phyloP scores from a whole-genome alignment of 257 asterid genomes.

The Solanum ossicruentum region DNA sequence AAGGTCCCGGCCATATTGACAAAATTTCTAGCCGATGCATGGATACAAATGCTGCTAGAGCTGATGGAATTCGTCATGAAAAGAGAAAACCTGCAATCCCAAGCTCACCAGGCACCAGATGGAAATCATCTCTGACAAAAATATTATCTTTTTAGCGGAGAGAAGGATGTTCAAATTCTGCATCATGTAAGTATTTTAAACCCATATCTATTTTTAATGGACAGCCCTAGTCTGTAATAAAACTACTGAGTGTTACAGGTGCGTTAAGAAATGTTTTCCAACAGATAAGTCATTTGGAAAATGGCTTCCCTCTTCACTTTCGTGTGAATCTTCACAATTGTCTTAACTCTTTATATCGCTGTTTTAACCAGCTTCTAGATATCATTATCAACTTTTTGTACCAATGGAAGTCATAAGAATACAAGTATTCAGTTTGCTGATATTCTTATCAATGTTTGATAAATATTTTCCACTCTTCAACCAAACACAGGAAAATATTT shows the following conservation, averaged over 20 bases:
- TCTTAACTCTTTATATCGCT: neutral
- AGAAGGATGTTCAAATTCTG: slow-evolving; percentile 33
- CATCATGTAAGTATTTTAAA: slow-evolving; percentile 31
- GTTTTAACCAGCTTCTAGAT: neutral
- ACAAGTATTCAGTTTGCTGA: neutral
- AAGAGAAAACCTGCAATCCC: slow-evolving; percentile 29
- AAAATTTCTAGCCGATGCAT: slow-evolving; percentile 6
- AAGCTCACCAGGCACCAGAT: slow-evolving; percentile 40
- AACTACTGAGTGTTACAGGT: neutral
- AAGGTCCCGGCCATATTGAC: slow-evolving; percentile 5
- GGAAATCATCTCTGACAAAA: slow-evolving; percentile 21
- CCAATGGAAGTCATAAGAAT: neutral
- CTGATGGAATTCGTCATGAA: slow-evolving; percentile 30
- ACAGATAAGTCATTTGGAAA: neutral
- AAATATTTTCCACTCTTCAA: too few relatives aligned
- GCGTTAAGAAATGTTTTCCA: neutral
- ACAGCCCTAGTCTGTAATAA: neutral
- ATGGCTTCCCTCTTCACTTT: neutral
- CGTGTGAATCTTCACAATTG: neutral
- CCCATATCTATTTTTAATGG: neutral
- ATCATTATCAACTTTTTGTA: too few relatives aligned
- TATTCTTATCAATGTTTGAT: neutral
- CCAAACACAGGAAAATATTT: too few relatives aligned
- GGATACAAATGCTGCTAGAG: slow-evolving; percentile 15
- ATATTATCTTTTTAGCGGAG: slow-evolving; percentile 54